phyloP scores from a whole-genome alignment of 2,329 filamentous ascomycete genomes.

The Colletotrichum camelliae region DNA sequence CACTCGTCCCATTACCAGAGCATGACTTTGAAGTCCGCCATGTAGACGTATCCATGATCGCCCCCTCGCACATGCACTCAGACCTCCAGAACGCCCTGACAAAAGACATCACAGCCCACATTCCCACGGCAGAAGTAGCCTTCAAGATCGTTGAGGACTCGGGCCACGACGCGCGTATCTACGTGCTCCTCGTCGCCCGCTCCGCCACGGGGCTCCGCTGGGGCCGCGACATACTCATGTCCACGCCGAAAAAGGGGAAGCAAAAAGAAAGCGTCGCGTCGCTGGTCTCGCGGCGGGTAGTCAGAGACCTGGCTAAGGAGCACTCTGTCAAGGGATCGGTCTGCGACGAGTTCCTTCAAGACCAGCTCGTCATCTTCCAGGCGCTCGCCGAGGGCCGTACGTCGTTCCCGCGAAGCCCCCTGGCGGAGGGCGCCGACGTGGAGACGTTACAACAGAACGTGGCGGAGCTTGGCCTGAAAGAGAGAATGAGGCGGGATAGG shows the following conservation, averaged over 20 bases:
- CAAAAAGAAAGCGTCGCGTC: constrained; percentile 34
- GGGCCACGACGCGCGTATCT: constrained; percentile 54
- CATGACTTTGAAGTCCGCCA: constrained; percentile 41
- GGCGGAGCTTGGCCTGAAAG: constrained; percentile 30
- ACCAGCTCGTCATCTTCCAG: constrained; percentile 67
- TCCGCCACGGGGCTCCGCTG: constrained; percentile 48
- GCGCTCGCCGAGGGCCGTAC: constrained; percentile 59
- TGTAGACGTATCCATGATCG: constrained; percentile 58
- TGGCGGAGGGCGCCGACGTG: constrained; percentile 8
- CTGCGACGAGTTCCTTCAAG: constrained; percentile 64
- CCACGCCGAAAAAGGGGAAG: constrained; percentile 45
- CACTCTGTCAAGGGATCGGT: constrained; percentile 38
- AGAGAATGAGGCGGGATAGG: constrained; percentile 46
- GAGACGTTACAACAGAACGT: constrained; percentile 31
- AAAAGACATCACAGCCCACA: constrained; percentile 43
- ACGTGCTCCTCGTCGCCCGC: constrained; percentile 61
- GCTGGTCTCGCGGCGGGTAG: constrained; percentile 50
- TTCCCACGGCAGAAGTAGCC: constrained; percentile 47
- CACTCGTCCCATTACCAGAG: constrained; percentile 22
- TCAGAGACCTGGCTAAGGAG: constrained; percentile 45
- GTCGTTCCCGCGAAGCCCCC: constrained; percentile 43
- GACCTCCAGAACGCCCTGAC: constrained; percentile 45
- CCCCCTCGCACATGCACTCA: constrained; percentile 48
- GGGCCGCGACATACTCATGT: constrained; percentile 51
- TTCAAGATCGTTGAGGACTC: constrained; percentile 58